Evolutionary conservation across 257 asterid genomes (phyloP).

Genomic region (Nicotiana tomentosiformis): DNA sequence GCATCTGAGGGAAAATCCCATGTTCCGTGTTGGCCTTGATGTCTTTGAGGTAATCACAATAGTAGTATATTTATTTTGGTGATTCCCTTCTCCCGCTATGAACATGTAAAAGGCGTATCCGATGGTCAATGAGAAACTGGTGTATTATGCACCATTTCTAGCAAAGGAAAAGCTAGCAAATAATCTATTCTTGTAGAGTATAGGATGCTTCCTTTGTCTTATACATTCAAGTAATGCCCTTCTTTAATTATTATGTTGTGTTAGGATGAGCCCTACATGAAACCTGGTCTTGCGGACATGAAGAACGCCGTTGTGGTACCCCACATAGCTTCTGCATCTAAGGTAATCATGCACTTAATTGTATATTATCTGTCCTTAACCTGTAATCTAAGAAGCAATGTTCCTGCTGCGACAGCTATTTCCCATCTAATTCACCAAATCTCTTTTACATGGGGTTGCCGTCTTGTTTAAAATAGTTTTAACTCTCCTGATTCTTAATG

Average conservation of each 20-base stretch:
- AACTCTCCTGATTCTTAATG: conserved; percentile 9
- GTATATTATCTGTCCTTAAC: background rate
- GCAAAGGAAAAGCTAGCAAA: background rate
- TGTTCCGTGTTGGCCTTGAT: conserved; percentile 99
- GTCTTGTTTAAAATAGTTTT: background rate
- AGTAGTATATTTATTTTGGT: background rate
- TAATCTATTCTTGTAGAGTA: background rate
- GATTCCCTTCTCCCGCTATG: background rate
- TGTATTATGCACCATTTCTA: background rate
- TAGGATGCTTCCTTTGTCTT: background rate
- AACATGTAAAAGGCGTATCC: background rate
- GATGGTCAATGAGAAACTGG: background rate
- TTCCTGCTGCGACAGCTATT: background rate
- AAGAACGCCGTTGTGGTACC: conserved; percentile 90
- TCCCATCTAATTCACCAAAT: background rate
- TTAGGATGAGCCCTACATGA: conserved; percentile 95
- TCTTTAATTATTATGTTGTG: background rate
- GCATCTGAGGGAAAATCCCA: conserved; percentile 82
- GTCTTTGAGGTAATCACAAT: conserved; percentile 73
- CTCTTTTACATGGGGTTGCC: background rate
- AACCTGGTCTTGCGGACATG: conserved; percentile 87
- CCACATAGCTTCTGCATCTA: conserved; percentile 97
- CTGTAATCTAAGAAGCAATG: background rate
- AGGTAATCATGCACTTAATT: conserved; percentile 34
- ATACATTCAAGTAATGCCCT: background rate